A percentile compares a stretch with the other conserved stretches of the same genome.
Conservation (phyloP, 805 yeast genomes). For the Kuraishia cidri region DNA sequence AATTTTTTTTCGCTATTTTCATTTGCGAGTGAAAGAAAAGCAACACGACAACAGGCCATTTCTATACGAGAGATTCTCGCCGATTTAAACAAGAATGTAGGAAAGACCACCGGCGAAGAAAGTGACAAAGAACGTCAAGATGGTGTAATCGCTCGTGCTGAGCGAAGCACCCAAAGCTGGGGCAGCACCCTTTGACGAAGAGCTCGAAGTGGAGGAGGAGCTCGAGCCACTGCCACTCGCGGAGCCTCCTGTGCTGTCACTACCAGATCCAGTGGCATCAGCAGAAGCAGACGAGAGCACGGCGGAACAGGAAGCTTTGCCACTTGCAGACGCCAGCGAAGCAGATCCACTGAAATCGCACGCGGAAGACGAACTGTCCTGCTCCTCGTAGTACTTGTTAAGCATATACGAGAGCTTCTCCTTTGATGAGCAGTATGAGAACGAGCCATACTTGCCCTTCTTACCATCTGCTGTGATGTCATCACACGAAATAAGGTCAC, state of each 20-base stretch:
- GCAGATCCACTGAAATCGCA: slow-evolving; percentile 74
- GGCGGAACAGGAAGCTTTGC: slow-evolving; percentile 42
- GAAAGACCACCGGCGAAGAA: slow-evolving; percentile 36
- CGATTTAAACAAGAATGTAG: slow-evolving; percentile 17
- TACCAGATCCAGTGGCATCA: slow-evolving; percentile 23
- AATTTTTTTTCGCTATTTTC: no score
- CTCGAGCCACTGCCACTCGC: slow-evolving; percentile 14
- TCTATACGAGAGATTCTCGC: slow-evolving; percentile 2
- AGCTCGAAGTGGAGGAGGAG: slow-evolving; percentile 11
- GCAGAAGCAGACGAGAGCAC: slow-evolving; percentile 34
- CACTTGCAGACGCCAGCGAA: slow-evolving; percentile 29
- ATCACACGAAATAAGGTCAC: slow-evolving; percentile 50
- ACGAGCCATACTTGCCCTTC: slow-evolving; percentile 63
- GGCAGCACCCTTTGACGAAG: slow-evolving; percentile 14
- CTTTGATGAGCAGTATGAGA: slow-evolving; percentile 63
- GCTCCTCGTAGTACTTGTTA: slow-evolving; percentile 50
- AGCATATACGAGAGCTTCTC: slow-evolving; percentile 61
- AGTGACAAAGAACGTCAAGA: slow-evolving; percentile 22
- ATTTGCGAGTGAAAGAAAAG: no score
- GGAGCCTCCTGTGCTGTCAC: slow-evolving; percentile 14
- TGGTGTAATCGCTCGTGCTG: no score
- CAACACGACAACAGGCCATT: no score
- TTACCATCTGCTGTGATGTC: slow-evolving; percentile 56
- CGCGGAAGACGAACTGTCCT: slow-evolving; percentile 36
- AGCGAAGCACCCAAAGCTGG: slow-evolving; percentile 6